These are phyloP conservation scores for Dactylonectria macrodidyma DNA, from an alignment of 2,329 filamentous ascomycete genomes.

Conservation along the genomic window DNA sequence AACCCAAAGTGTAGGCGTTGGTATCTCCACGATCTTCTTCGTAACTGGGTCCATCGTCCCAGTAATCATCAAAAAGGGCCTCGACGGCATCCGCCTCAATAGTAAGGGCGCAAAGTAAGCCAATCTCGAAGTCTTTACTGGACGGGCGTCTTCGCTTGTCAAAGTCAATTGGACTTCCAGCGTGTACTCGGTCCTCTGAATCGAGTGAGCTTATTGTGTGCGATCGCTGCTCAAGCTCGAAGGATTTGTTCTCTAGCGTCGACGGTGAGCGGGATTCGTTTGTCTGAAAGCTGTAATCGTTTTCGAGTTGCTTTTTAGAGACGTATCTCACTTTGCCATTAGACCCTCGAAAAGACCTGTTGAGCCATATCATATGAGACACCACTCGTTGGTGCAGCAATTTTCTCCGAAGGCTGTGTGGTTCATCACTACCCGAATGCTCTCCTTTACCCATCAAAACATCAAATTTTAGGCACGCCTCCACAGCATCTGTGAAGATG, in stretches of 20 bases:
- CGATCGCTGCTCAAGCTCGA: neutral
- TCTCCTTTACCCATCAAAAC: conserved; percentile 9
- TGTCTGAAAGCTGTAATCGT: neutral
- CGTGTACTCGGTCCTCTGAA: neutral
- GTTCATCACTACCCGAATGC: neutral
- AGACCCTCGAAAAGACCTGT: neutral
- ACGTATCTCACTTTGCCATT: conserved; percentile 3
- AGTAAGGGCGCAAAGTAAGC: neutral
- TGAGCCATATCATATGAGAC: conserved; percentile 1
- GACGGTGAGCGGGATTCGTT: neutral
- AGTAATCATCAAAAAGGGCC: neutral
- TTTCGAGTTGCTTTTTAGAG: neutral
- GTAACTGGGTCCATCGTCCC: neutral
- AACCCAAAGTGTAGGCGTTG: neutral
- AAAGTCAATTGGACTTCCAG: no score
- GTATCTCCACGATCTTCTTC: neutral
- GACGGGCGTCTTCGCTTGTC: neutral
- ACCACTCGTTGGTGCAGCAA: conserved; percentile 13
- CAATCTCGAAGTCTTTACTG: neutral
- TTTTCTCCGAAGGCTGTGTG: neutral
- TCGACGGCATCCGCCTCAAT: neutral
- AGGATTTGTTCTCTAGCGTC: neutral
- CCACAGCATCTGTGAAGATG: conserved; percentile 16
- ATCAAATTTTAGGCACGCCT: conserved; percentile 5
- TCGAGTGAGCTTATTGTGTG: neutral